Evolutionary conservation across 352 stramenopile genomes (phyloP).

Genomic region (Phytophthora rubi): DNA sequence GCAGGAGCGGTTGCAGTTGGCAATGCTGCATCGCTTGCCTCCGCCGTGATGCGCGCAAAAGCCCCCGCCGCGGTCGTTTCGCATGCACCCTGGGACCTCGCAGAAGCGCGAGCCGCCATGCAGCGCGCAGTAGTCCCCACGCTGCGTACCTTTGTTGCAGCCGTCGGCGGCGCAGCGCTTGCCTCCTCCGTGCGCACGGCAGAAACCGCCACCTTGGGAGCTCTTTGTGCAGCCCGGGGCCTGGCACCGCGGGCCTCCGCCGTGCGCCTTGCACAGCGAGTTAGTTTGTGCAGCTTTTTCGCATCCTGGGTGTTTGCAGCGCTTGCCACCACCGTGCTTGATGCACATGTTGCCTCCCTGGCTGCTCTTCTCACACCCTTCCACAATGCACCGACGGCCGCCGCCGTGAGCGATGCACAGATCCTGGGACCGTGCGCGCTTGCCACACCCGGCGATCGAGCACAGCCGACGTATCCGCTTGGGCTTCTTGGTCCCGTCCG

Average conservation of each 20-base stretch:
- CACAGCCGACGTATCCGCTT: slow-evolving; percentile 60
- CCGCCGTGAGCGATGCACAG: slow-evolving; percentile 86
- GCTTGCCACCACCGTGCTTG: slow-evolving; percentile 83
- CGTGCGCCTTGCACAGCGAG: slow-evolving; percentile 82
- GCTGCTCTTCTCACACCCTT: slow-evolving; percentile 78
- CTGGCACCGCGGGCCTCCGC: slow-evolving; percentile 79
- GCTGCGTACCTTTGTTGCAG: slow-evolving; percentile 89
- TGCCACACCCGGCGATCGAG: slow-evolving; percentile 70
- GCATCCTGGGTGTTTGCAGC: slow-evolving; percentile 72
- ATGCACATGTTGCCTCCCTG: slow-evolving; percentile 87
- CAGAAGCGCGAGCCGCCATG: slow-evolving; percentile 85
- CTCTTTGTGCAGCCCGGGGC: slow-evolving; percentile 65
- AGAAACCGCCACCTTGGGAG: slow-evolving; percentile 79
- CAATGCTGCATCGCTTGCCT: slow-evolving; percentile 73
- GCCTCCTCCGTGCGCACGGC: slow-evolving; percentile 81
- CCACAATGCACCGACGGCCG: slow-evolving; percentile 71
- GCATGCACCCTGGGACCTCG: slow-evolving; percentile 74
- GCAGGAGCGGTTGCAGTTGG: slow-evolving; percentile 74
- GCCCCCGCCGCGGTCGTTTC: slow-evolving; percentile 81
- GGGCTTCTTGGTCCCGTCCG: slow-evolving; percentile 20
- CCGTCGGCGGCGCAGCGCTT: slow-evolving; percentile 81
- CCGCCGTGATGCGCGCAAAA: slow-evolving; percentile 75
- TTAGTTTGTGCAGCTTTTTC: slow-evolving; percentile 83
- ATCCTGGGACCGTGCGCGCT: slow-evolving; percentile 83
- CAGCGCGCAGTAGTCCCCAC: slow-evolving; percentile 81